Evolutionary conservation across 305 asterid species (phyloP).

Genomic region (Fraxinus platypoda): DNA sequence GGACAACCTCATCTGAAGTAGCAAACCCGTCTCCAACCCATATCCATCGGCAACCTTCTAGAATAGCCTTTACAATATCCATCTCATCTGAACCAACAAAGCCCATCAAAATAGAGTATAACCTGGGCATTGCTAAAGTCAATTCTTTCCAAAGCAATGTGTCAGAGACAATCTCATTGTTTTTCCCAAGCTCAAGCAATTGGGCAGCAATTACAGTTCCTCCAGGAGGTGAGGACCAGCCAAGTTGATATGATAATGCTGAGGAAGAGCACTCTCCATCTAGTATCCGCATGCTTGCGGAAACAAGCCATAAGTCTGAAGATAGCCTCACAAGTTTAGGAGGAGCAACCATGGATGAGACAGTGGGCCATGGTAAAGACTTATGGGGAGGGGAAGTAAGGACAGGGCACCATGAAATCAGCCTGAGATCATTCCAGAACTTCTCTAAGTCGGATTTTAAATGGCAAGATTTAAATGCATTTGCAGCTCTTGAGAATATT

Average conservation of each 20-base stretch:
- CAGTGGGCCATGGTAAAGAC: constrained; percentile 89
- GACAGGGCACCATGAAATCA: constrained; percentile 97
- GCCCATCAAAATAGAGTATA: constrained; percentile 70
- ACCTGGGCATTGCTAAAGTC: constrained; percentile 93
- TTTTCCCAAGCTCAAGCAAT: constrained; percentile 97
- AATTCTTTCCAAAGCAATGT: constrained; percentile 77
- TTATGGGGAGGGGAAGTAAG: constrained; percentile 68
- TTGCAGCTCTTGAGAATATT: constrained; percentile 71
- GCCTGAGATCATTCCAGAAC: constrained; percentile 90
- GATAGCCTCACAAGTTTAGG: constrained; percentile 85
- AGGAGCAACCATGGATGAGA: constrained; percentile 88
- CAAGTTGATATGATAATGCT: constrained; percentile 74
- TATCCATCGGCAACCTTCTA: constrained; percentile 95
- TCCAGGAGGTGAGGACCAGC: constrained; percentile 93
- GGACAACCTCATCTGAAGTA: constrained; percentile 85
- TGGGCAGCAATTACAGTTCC: constrained; percentile 97
- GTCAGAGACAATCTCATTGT: constrained; percentile 78
- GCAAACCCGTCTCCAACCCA: constrained; percentile 99
- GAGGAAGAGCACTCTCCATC: constrained; percentile 96
- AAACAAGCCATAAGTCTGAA: constrained; percentile 89
- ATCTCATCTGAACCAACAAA: constrained; percentile 85
- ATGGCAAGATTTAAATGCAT: constrained; percentile 65
- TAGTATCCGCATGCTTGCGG: constrained; percentile 96
- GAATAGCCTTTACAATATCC: constrained; percentile 87
- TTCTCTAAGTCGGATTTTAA: constrained; percentile 70